Base-by-base conservation (phyloP, 495 filamentous ascomycete species). In the Talaromyces wortmannii region DNA sequence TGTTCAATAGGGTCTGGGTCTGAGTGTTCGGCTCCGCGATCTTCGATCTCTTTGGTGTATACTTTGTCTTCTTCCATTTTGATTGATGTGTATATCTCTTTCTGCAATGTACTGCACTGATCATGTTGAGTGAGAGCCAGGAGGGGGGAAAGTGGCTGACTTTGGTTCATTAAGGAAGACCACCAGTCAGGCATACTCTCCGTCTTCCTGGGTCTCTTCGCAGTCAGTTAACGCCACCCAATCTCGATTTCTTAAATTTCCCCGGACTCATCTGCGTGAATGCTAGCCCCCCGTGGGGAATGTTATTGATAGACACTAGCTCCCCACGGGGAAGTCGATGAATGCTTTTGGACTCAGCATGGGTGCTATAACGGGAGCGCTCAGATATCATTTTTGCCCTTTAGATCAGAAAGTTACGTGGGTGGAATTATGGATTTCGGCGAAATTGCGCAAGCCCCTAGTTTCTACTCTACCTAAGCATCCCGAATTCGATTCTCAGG, bases 1-100 rank as follows among this genome's bases (percentile, higher is more conserved):
- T 48, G 46, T 48, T 48, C 46, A 18, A 48, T 48, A 48, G 46
- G 46, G 46, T 48, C 46, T 48, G 46, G 46, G 46, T 48, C 46
- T 23, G 46, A 48, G 16, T 48, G 46, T 48, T 48, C 46, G 46
- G 18, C 46, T 7, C 7, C 46, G 15, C 16, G 18, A 48, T 46
- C 44, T 46, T 46, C 44, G 44, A 46, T 17, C 44, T 46, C 44
- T 46, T 48, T 18, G 46, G 46, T 48, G 46, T 30, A 48, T 30
- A 18, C 46, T 48, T 48, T 48, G 46, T 48, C 46, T 48, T 48
- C 46, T 23, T 48, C 46, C 46, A 48, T 48, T 48, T 48, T 48
- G 46, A 48, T 30, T 5, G 46, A 48, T 48, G 23, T 48, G 46
- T 48, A 48, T 48, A 48, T 48, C 46, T 48, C 46, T 48, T 48